Base-by-base conservation (phyloP, 768 basidiomycete genomes). In the Boletus reticulatus region DNA sequence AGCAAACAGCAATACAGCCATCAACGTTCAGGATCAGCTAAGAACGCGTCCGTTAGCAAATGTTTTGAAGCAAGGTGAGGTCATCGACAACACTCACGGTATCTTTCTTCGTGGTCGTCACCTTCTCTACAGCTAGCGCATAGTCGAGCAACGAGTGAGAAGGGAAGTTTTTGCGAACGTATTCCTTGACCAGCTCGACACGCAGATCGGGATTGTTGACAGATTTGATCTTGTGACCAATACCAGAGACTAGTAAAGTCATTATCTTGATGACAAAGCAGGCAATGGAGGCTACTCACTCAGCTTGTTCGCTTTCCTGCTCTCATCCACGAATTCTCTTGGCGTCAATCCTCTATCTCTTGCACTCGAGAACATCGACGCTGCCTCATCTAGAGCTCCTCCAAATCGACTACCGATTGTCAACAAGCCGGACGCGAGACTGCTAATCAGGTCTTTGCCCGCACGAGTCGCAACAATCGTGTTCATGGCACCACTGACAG, bases 201-300 rank as follows among this genome's bases (percentile, higher is more conserved):
- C 91, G 90, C 44, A 92, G 80, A 80, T 94, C 92, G 46, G 92
- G 93, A 84, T 95, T 95, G 76, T 92, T 94, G 61, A 94, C 91
- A 62, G 89, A 93, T 86, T 99, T 99, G 82, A 99, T 97, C 84
- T 98, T 98, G 87, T 99, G 96, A 44, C 96, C 96, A 62, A 99
- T 99, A 80, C 96, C 96, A 62, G 87, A 89, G 80, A 98, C 89
- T 90, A 38, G 27, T 37, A 31, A 55, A 22, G 29, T 61, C 34
- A 52, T 52, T 52, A 60, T 57, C 34, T 27, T n/a, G 24, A 13
- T 16, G 16, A n/a, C 31, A 6, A 17, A 61, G 29, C 46, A 29
- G 52, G 34, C 2, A 31, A 31, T 10, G 4, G 48, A 12, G 17
- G 31, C n/a, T 22, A 83, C 87, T 58, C 62, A 89, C 89, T 96